These are phyloP conservation scores for Colletotrichum brevisporum DNA, from an alignment of 2,329 filamentous ascomycete species.

Conservation along the genomic window DNA sequence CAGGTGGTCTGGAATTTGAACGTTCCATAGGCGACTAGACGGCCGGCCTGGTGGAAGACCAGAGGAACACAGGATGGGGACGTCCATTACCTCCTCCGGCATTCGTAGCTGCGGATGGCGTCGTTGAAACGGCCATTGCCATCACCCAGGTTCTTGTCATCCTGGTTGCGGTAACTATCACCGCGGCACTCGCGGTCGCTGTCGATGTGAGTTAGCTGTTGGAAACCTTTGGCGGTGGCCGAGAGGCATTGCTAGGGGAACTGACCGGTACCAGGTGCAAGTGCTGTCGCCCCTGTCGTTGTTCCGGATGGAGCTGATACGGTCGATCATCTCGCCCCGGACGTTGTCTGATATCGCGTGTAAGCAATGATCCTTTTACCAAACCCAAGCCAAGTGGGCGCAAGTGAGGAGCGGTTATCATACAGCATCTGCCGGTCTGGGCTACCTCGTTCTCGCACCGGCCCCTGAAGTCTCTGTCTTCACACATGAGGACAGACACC, in stretches of 20 bases:
- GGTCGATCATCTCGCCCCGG: conserved; percentile 5
- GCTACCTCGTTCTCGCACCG: not conserved
- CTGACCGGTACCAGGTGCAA: conserved; percentile 24
- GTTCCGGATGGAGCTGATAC: conserved; percentile 25
- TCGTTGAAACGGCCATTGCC: conserved; percentile 28
- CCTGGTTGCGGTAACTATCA: conserved; percentile 19
- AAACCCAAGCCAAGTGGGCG: too few species aligned
- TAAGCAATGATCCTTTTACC: too few species aligned
- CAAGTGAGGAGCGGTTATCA: not conserved
- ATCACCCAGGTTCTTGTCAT: conserved; percentile 16
- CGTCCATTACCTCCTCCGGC: conserved; percentile 2
- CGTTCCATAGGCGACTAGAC: too few species aligned
- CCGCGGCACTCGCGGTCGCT: conserved; percentile 15
- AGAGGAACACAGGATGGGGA: too few species aligned
- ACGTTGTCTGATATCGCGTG: not conserved
- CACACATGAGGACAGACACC: conserved; percentile 18
- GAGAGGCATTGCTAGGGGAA: not conserved
- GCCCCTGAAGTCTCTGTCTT: not conserved
- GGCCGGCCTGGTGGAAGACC: too few species aligned
- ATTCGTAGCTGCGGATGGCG: conserved; percentile 23
- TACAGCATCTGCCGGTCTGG: conserved; percentile 20
- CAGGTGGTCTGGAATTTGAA: not conserved
- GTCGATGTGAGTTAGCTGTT: not conserved
- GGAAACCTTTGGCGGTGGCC: not conserved
- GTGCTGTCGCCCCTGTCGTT: conserved; percentile 1